Evolutionary conservation across 768 basidiomycete genomes (phyloP).

Genomic region (Tylopilus rubrobrunneus): DNA sequence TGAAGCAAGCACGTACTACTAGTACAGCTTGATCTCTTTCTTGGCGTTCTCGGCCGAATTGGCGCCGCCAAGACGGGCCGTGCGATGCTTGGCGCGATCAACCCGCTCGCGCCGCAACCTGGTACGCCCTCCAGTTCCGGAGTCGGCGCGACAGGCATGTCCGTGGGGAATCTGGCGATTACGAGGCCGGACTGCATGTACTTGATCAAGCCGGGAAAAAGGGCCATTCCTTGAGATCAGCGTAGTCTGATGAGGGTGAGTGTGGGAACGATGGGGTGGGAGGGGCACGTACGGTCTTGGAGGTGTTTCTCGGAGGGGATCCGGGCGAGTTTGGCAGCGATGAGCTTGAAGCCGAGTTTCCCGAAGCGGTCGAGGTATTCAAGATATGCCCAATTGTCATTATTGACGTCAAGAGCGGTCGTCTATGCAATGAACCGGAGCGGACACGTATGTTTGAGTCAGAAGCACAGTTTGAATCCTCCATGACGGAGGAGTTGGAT

Average conservation of each 20-base stretch:
- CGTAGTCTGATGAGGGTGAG: slow-evolving; percentile 64
- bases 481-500: too few relatives aligned
- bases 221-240: slow-evolving; percentile 86
- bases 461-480: too few relatives aligned
- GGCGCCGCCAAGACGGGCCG: slow-evolving; percentile 92
- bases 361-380: slow-evolving; percentile 81
- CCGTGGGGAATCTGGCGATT: too few relatives aligned
- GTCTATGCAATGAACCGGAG: too few relatives aligned
- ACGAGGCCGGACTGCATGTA: slow-evolving; percentile 77
- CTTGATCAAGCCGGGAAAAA: slow-evolving; percentile 96
- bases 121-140: slow-evolving; percentile 44
- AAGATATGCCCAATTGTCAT: too few relatives aligned
- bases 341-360: slow-evolving; percentile 96
- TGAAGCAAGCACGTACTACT: slow-evolving; percentile 27
- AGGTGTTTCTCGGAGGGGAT: slow-evolving; percentile 77
- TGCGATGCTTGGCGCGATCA: slow-evolving; percentile 93
- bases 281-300: slow-evolving; percentile 63
- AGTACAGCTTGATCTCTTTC: slow-evolving; percentile 88
- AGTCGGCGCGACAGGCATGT: too few relatives aligned
- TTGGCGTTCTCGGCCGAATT: slow-evolving; percentile 86
- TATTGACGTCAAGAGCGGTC: too few relatives aligned
- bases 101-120: slow-evolving; percentile 85
- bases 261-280: background rate
- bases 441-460: too few relatives aligned
- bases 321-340: slow-evolving; percentile 85